Conservation (phyloP, 1,284 basidiomycete genomes). For the Cystodermella granulosa region DNA sequence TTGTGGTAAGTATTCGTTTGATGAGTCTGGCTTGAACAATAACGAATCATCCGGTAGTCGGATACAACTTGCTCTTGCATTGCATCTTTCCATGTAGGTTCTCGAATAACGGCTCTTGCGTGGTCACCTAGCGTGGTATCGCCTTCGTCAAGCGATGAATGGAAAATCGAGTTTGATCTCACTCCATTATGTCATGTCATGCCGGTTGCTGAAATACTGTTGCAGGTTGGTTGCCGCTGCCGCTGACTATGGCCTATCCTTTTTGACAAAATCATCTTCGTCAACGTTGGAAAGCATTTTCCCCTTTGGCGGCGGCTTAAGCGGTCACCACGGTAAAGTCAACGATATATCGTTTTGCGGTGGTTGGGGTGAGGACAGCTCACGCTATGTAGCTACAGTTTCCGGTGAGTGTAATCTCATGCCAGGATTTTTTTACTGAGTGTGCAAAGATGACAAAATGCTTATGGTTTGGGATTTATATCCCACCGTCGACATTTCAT, state of each 20-base stretch:
- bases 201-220: too few relatives aligned
- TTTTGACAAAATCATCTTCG: conserved; percentile 57
- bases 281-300: conserved; percentile 52
- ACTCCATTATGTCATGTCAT: not conserved
- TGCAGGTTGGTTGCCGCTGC: conserved; percentile 68
- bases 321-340: conserved; percentile 68
- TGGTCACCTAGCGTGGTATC: conserved; percentile 69
- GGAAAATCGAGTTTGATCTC: conserved; percentile 61
- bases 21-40: conserved; percentile 7
- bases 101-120: conserved; percentile 65
- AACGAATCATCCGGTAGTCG: conserved; percentile 26
- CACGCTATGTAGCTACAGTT: conserved; percentile 71
- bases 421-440: not conserved
- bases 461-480: conserved; percentile 78
- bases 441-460: conserved; percentile 63
- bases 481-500: conserved; percentile 46
- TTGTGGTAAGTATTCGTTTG: conserved; percentile 46
- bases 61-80: conserved; percentile 45
- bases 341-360: conserved; percentile 75
- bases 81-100: conserved; percentile 71
- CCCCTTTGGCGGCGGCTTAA: conserved; percentile 69
- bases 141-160: conserved; percentile 57
- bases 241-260: conserved; percentile 62
- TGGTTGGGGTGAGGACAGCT: conserved; percentile 58
- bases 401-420: conserved; percentile 48